Base-by-base conservation (phyloP, 1,139 yeast species). In the Blastobotrys raffinosifermentans region DNA sequence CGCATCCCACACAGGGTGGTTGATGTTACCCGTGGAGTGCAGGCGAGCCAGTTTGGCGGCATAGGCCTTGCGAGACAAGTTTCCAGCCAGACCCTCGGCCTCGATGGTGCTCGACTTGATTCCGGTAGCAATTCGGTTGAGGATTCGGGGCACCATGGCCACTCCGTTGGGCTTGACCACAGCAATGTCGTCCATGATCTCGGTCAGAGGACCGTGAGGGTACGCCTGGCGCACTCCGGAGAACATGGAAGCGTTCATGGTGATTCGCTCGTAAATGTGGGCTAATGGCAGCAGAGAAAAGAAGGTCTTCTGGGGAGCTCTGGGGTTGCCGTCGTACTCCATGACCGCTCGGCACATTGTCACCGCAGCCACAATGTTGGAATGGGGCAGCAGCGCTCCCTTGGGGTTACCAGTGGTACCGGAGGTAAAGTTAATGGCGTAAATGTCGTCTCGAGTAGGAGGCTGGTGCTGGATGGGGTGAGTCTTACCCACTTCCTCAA, bases 341-440 rank as follows among this genome's bases (percentile, higher is more conserved):
- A 45, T 32, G 45, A 55, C 56, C 54, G 48, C 19, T 50, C 34
- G 55, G 55, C 57, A 18, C 48, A 54, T 32, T 53, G 66, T 47
- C 37, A 71, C 50, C 7, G 75, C 76, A 9, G 82, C 67, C n/a
- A 72, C 66, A 2, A 76, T 71, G 47, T 65, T 67, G 29, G 58
- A 57, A 40, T 81, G 85, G 5, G 74, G 65, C 47, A 80, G 61
- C 22, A 74, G 72, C n/a, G 78, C 89, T 32, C 89, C 89, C 57
- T 81, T 81, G 13, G 89, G 89, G 39, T 67, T 58, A 13, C 87
- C 87, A 3, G 89, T 80, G 17, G 89, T 79, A 22, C 89, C 89
- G 5, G 87, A 78, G 10, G 94, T 83, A 60, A 81, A 83, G 30
- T 82, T 77, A 45, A 83, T 76, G 34, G 89, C 79, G 48, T 76